These are phyloP conservation scores for Dovyalis caffra DNA, from an alignment of 345 rosid genomes.

Conservation along the genomic window DNA sequence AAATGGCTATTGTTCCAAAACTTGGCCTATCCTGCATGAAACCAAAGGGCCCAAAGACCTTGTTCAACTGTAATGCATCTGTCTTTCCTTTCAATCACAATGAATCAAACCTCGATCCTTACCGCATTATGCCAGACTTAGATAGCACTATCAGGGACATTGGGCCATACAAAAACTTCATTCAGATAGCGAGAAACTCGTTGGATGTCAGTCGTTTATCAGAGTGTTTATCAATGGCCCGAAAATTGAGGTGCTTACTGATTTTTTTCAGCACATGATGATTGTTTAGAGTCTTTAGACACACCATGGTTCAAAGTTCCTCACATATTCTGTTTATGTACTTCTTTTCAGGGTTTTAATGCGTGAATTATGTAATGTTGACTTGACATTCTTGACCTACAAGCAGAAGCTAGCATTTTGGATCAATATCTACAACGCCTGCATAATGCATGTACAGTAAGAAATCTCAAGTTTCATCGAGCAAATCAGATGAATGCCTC, in stretches of 20 bases:
- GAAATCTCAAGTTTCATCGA: conserved; percentile 29
- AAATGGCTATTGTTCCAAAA: conserved; percentile 46
- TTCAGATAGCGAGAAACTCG: conserved; percentile 60
- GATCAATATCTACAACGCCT: conserved; percentile 86
- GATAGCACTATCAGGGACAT: conserved; percentile 56
- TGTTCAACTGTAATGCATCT: conserved; percentile 36
- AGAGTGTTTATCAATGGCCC: conserved; percentile 38
- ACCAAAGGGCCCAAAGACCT: conserved; percentile 41
- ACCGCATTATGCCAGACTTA: conserved; percentile 51
- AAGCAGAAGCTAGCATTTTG: conserved; percentile 96
- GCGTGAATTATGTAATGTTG: conserved; percentile 57
- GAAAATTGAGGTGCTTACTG: conserved; percentile 52
- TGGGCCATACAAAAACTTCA: conserved; percentile 78
- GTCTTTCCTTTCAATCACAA: conserved; percentile 26
- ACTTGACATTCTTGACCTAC: conserved; percentile 67
- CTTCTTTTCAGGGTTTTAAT: conserved; percentile 55
- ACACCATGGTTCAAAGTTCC: neutral
- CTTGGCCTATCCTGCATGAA: conserved; percentile 50
- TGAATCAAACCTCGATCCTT: conserved; percentile 65
- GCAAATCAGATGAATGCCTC: conserved; percentile 5
- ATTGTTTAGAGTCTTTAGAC: no score
- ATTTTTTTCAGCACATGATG: neutral
- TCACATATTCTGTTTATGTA: neutral
- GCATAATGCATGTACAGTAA: conserved; percentile 89
- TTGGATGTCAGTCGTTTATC: conserved; percentile 46